A percentile compares a stretch with the other conserved stretches of the same genome.
phyloP scores from a whole-genome alignment of 495 filamentous ascomycete species.

The Penicillium longicatenatum region DNA sequence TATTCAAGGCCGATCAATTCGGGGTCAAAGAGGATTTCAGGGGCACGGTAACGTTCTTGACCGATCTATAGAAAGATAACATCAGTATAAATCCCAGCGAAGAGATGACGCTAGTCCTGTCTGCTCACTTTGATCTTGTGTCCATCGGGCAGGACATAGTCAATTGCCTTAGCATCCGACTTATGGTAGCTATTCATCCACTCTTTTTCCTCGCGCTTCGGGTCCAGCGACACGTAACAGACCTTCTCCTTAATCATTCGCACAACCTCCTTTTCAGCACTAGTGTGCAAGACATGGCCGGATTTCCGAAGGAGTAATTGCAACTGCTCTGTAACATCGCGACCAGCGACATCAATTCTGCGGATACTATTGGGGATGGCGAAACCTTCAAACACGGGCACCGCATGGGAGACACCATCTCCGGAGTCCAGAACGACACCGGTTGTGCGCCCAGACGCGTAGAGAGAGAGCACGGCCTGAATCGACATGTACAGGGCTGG shows the following conservation, averaged over 20 bases:
- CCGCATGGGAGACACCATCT: slow-evolving; percentile 95
- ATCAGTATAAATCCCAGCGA: background rate
- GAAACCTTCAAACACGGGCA: slow-evolving; percentile 97
- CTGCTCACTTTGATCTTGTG: slow-evolving; percentile 78
- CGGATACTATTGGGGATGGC: slow-evolving; percentile 93
- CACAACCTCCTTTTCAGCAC: slow-evolving; percentile 97
- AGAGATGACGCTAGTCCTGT: background rate
- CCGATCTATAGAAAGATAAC: slow-evolving; percentile 59
- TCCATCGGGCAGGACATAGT: slow-evolving; percentile 90
- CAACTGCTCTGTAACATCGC: slow-evolving; percentile 95
- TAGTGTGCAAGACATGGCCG: slow-evolving; percentile 94
- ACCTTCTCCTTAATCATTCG: slow-evolving; percentile 94
- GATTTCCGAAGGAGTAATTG: slow-evolving; percentile 89
- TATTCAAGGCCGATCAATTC: slow-evolving; percentile 97
- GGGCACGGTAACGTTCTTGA: slow-evolving; percentile 89
- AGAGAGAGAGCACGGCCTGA: slow-evolving; percentile 94
- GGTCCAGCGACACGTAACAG: slow-evolving; percentile 88
- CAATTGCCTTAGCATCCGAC: slow-evolving; percentile 67
- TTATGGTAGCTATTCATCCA: slow-evolving; percentile 66
- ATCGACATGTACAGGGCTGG: slow-evolving; percentile 96
- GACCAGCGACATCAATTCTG: slow-evolving; percentile 94
- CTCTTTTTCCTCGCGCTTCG: slow-evolving; percentile 94
- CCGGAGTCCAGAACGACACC: slow-evolving; percentile 95
- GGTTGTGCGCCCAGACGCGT: slow-evolving; percentile 94
- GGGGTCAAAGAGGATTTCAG: slow-evolving; percentile 97